Evolutionary conservation across 495 filamentous ascomycete genomes (phyloP).

Genomic region (Talaromyces nanjingensis): DNA sequence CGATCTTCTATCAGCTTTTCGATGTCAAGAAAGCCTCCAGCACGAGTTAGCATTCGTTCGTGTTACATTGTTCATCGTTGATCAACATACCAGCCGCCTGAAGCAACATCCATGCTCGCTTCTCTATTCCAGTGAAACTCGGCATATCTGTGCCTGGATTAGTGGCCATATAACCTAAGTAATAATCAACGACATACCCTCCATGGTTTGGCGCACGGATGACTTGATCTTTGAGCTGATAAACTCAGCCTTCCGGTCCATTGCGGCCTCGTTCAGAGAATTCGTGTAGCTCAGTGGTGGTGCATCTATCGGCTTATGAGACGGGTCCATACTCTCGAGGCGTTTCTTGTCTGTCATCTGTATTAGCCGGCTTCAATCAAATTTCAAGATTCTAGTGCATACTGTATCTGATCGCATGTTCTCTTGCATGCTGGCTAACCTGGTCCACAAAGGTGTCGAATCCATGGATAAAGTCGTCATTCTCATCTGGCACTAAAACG

Average conservation of each 20-base stretch:
- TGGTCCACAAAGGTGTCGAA: conserved; percentile 30
- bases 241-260: not conserved
- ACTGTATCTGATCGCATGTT: conserved; percentile 9
- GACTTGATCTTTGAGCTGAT: conserved; percentile 1
- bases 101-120: conserved; percentile 16
- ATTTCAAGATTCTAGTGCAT: not conserved
- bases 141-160: not conserved
- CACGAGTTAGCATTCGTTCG: not conserved
- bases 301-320: not conserved
- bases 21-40: conserved; percentile 30
- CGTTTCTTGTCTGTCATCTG: not conserved
- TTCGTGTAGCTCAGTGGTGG: not conserved
- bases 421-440: conserved; percentile 13
- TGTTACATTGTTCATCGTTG: not conserved
- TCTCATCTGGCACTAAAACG: conserved; percentile 13
- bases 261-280: not conserved
- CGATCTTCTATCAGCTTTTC: conserved; percentile 30
- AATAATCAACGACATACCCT: not conserved
- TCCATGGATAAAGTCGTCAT: conserved; percentile 19
- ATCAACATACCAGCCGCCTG: conserved; percentile 16
- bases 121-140: not conserved
- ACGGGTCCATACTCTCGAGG: not conserved
- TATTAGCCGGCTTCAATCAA: not conserved
- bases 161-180: not conserved
- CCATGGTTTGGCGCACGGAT: not conserved